phyloP scores from a whole-genome alignment of 176 grass and related monocot species.

The Zizania latifolia region DNA sequence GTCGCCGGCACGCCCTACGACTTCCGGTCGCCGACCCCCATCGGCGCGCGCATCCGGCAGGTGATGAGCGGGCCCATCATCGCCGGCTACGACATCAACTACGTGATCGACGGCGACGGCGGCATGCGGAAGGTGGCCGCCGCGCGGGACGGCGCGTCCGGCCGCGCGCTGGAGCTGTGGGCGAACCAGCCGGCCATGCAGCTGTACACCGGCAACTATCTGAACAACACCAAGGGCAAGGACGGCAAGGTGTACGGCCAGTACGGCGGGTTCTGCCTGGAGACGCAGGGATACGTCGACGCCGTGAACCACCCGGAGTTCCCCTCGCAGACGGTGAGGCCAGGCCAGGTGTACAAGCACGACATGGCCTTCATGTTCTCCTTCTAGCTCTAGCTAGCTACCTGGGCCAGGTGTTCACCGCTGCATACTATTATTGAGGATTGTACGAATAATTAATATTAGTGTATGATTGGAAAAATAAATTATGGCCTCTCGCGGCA shows the following conservation, averaged over 20 bases:
- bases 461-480: neutral
- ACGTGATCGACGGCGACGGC: constrained; percentile 29
- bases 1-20: constrained; percentile 64
- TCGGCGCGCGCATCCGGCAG: constrained; percentile 56
- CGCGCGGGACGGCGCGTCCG: constrained; percentile 39
- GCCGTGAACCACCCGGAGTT: constrained; percentile 84
- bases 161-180: constrained; percentile 60
- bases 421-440: neutral
- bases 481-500: neutral
- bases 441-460: neutral
- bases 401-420: neutral
- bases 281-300: constrained; percentile 74
- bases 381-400: constrained; percentile 12
- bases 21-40: constrained; percentile 35
- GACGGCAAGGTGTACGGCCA: constrained; percentile 38
- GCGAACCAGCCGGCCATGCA: constrained; percentile 71
- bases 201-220: constrained; percentile 58
- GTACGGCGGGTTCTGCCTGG: constrained; percentile 46
- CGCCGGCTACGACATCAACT: constrained; percentile 69
- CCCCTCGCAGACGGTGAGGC: constrained; percentile 55
- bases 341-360: constrained; percentile 58
- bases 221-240: constrained; percentile 53
- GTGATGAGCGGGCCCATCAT: constrained; percentile 24
- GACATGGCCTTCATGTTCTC: constrained; percentile 70
- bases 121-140: constrained; percentile 51